phyloP scores from a whole-genome alignment of 306 rosid genomes.

The Malus sieversii region DNA sequence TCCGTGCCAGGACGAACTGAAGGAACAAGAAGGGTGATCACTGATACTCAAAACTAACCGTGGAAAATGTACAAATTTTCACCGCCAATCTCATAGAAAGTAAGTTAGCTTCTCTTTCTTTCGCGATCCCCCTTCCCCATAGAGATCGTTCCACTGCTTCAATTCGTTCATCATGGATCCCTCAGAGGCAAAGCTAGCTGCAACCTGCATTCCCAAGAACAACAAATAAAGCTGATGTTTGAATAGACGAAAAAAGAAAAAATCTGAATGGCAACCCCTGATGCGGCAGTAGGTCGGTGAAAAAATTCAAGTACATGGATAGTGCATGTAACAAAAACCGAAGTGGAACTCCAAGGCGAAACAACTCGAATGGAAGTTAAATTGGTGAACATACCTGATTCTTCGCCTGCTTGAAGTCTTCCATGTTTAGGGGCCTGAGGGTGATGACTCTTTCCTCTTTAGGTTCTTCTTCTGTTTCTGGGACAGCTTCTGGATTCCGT shows the following conservation, averaged over 20 bases:
- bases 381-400: conserved; percentile 42
- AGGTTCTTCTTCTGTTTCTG: conserved; percentile 16
- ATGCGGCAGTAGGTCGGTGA: neutral
- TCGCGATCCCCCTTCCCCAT: conserved; percentile 92
- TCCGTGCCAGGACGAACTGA: neutral
- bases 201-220: conserved; percentile 41
- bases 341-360: too few relatives aligned
- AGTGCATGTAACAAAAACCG: neutral
- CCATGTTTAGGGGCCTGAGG: conserved; percentile 77
- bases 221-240: conserved; percentile 1
- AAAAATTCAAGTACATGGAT: neutral
- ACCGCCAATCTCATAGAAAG: conserved; percentile 48
- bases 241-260: neutral
- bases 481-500: conserved; percentile 13
- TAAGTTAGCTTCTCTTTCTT: conserved; percentile 75
- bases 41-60: neutral
- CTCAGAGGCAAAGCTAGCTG: conserved; percentile 82
- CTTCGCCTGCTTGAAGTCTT: conserved; percentile 78
- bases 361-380: neutral
- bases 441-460: conserved; percentile 53
- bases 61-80: neutral
- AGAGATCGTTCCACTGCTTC: conserved; percentile 84
- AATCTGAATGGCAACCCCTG: too few relatives aligned
- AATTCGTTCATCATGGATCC: conserved; percentile 83
- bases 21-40: neutral